phyloP scores from a whole-genome alignment of 192 early-diverging fungal species.

The Podila epicladia region DNA sequence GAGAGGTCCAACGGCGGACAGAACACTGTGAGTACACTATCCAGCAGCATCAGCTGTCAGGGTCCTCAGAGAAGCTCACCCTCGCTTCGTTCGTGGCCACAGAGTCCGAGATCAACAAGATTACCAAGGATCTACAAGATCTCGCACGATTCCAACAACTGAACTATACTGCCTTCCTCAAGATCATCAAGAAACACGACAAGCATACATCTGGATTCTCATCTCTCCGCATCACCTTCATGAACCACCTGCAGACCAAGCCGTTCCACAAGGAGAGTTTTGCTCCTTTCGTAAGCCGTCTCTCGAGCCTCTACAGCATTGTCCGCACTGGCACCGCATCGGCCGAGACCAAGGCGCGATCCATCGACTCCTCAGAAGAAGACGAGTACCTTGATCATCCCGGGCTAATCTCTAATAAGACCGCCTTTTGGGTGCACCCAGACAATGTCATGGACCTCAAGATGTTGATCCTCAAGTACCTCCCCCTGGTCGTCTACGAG shows the following conservation, averaged over 20 bases:
- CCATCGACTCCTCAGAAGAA: slow-evolving; percentile 27
- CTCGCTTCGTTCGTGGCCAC: slow-evolving; percentile 58
- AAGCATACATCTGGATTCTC: slow-evolving; percentile 78
- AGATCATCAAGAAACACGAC: slow-evolving; percentile 98
- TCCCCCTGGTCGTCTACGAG: slow-evolving; percentile 84
- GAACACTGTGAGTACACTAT: slow-evolving; percentile 71
- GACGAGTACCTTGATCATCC: slow-evolving; percentile 57
- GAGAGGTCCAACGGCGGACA: slow-evolving; percentile 72
- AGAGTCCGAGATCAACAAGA: slow-evolving; percentile 75
- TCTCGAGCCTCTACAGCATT: slow-evolving; percentile 84
- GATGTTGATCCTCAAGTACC: slow-evolving; percentile 81
- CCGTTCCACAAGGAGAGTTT: slow-evolving; percentile 88
- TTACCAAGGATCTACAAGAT: slow-evolving; percentile 78
- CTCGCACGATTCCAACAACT: slow-evolving; percentile 76
- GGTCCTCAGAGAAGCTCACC: slow-evolving; percentile 50
- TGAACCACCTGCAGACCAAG: slow-evolving; percentile 76
- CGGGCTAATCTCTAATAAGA: slow-evolving; percentile 37
- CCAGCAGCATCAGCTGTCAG: slow-evolving; percentile 30
- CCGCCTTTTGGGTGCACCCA: slow-evolving; percentile 93
- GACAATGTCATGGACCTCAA: slow-evolving; percentile 92
- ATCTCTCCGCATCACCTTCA: slow-evolving; percentile 75
- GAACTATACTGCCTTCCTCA: slow-evolving; percentile 82
- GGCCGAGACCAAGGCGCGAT: slow-evolving; percentile 8
- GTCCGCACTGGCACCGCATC: slow-evolving; percentile 63
- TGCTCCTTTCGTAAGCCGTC: slow-evolving; percentile 81